Evolutionary conservation across 441 rosid genomes (phyloP), one percentile per base, ranked within the genome.

Genomic region (Croton laevigatus): DNA sequence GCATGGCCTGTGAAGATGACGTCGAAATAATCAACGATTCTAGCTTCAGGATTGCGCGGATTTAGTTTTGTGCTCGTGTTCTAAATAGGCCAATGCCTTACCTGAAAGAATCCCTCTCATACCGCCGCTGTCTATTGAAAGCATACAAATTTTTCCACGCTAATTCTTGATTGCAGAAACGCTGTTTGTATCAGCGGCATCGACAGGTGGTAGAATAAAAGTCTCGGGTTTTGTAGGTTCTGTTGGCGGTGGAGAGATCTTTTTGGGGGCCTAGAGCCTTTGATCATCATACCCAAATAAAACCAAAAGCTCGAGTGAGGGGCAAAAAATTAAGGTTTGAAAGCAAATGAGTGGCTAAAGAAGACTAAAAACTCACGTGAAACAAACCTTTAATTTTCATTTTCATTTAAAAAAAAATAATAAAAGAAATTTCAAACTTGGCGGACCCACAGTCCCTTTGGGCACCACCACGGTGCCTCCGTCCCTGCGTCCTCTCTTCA

Each of bases 11-110:
- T 84, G 85, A 89, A 90, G 59, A 94, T 78, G 2, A 94, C 95
- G 77, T 94, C 98, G 75, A 94, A 90, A 75, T 81, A 94, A 69
- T 94, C 96, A 10, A 95, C 91, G 75, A 94, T 86, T 73, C 91
- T 84, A 62, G 97, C 97, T 64, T 86, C 85, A 5, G 97, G 97
- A 65, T 94, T 82, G 42, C 97, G n/a, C 98, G 34, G 98, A 94
- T 75, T 91, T 90, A 13, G 85, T 62, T 76, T 88, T 82, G 11
- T 91, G 82, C 19, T 94, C 86, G 46, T 84, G 81, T 62, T 94
- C 98, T 0, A 91, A 86, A 73, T 85, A 88, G 52, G 94, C 89
- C 59, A 94, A 72, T 7, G 98, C 94, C 77, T 90, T 91, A 2
- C 97, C 98, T 3, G 96, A 72, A 11, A 94, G 76, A 72, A 94